Evolutionary conservation across 2,329 filamentous ascomycete species (phyloP), one percentile per base, ranked within the genome.

Genomic region (Capronia coronata): DNA sequence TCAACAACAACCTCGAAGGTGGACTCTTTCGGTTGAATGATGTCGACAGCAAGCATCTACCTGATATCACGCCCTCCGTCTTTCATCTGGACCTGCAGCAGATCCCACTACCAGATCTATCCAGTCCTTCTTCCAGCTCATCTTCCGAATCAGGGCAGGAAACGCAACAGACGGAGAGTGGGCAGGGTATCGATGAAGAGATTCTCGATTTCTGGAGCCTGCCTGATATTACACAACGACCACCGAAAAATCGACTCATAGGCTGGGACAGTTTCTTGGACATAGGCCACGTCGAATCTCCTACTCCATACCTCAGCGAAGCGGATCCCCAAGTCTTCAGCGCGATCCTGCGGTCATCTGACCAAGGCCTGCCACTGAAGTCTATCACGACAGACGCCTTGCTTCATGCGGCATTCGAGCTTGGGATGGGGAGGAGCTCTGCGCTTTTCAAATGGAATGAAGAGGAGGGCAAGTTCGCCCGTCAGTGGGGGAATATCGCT

Each of bases 361-460:
- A 30, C n/a, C 39, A 44, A 11, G 37, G 29, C 21, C 29, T 10
- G 7, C 29, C 23, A 9, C 19, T 42, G 16, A 51, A 35, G 34
- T 46, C 55, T 2, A 65, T 67, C 11, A 64, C 62, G 46, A 60
- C 62, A 3, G 65, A 68, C 52, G 55, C 66, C 1, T 70, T 74
- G 38, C 62, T 71, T 32, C 61, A 65, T 30, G 65, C 69, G 2
- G 54, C 71, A 9, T 63, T 71, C 43, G 65, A 65, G 29, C 64
- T 72, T 16, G 68, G 66, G 11, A 58, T 73, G 16, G 71, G 71
- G 6, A 71, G 71, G 67, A 65, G 64, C 46, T 73, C 71, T 6
- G 57, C 65, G 5, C 64, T 73, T 48, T 73, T 73, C 49, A 61
- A 60, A 5, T 73, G 68, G 58, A 63, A 72, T 51, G 59, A 64